phyloP scores from a whole-genome alignment of 2,329 filamentous ascomycete species.

The Aureobasidium melanogenum region DNA sequence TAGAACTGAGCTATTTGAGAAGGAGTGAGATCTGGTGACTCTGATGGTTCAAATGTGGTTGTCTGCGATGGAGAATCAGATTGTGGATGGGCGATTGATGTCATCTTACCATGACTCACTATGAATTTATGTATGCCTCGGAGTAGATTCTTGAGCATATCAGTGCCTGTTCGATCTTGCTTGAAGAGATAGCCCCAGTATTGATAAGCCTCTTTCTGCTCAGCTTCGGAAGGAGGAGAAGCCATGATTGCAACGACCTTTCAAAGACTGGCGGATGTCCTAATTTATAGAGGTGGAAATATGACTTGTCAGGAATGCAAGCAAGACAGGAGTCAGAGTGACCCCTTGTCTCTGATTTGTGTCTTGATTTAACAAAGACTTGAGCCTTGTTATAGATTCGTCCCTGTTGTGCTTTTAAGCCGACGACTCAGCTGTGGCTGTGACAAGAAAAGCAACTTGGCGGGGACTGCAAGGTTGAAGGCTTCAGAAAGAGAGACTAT shows the following conservation, averaged over 20 bases:
- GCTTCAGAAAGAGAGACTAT: neutral
- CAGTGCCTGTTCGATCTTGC: constrained; percentile 42
- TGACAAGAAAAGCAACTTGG: neutral
- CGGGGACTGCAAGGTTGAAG: neutral
- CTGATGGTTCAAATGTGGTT: constrained; percentile 31
- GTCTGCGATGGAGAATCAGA: neutral
- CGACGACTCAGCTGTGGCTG: neutral
- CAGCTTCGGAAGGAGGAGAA: constrained; percentile 13
- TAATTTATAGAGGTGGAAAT: neutral
- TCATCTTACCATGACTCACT: constrained; percentile 21
- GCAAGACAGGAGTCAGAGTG: neutral
- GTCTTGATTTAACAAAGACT: neutral
- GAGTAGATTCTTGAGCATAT: constrained; percentile 37
- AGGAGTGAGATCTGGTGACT: constrained; percentile 39
- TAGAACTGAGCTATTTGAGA: constrained; percentile 43
- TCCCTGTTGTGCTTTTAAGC: neutral
- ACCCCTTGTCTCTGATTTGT: neutral
- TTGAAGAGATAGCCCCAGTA: constrained; percentile 45
- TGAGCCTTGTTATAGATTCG: neutral
- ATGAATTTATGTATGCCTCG: constrained; percentile 39
- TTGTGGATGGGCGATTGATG: too few relatives aligned
- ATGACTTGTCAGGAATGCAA: neutral
- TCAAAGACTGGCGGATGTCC: too few relatives aligned
- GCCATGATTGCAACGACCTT: neutral
- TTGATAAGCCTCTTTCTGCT: constrained; percentile 35